Evolutionary conservation across 2,329 filamentous ascomycete genomes (phyloP).

Genomic region (Cylindrodendrum hubeiense): DNA sequence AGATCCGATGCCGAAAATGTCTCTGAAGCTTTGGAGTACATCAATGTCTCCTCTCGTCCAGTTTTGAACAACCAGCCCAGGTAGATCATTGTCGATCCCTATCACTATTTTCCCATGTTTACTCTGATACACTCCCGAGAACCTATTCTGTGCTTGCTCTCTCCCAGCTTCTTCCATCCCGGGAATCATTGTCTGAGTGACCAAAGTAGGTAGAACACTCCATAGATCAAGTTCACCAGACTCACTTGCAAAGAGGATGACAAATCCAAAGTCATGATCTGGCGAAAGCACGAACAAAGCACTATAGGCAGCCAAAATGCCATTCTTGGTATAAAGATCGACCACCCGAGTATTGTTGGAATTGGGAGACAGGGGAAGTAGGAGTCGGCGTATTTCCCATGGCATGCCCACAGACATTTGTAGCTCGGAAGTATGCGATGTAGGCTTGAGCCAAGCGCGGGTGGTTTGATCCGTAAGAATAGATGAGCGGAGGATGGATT

Average conservation of each 20-base stretch:
- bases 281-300: constrained; percentile 55
- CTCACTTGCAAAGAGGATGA: constrained; percentile 29
- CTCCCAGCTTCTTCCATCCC: background rate
- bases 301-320: constrained; percentile 54
- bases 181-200: background rate
- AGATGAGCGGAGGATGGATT: constrained; percentile 9
- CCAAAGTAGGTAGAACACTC: background rate
- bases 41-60: constrained; percentile 11
- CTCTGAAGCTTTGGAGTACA: background rate
- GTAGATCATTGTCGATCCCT: background rate
- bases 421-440: constrained; percentile 49
- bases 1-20: background rate
- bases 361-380: constrained; percentile 6
- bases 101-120: background rate
- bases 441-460: constrained; percentile 57
- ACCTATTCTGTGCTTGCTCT: background rate
- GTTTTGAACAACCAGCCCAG: background rate
- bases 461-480: background rate
- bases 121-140: background rate
- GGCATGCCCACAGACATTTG: constrained; percentile 55
- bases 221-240: background rate
- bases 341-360: constrained; percentile 51
- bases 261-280: constrained; percentile 52
- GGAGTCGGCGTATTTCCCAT: constrained; percentile 58
- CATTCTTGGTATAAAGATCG: constrained; percentile 60